Conservation (phyloP, 2,329 filamentous ascomycete species). For the Leptodontidium sp. region DNA sequence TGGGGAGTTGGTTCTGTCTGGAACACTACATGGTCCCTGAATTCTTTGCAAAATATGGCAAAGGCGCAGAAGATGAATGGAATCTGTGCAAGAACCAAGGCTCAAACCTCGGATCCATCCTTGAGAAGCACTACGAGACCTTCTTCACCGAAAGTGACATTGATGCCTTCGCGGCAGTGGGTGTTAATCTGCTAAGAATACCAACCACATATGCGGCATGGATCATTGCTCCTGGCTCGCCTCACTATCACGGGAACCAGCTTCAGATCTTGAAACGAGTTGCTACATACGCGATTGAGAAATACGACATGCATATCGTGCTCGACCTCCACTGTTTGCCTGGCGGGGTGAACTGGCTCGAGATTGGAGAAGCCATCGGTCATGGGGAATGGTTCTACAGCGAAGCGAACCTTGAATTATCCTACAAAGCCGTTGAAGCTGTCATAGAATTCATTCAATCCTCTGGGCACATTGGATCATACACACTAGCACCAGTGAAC, state of each 20-base stretch:
- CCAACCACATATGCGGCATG: constrained; percentile 10
- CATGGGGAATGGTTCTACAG: constrained; percentile 16
- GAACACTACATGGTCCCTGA: neutral
- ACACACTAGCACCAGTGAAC: constrained; percentile 10
- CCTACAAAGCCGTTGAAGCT: constrained; percentile 3
- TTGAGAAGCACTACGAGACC: neutral
- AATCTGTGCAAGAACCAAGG: constrained; percentile 4
- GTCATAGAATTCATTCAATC: constrained; percentile 13
- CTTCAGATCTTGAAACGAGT: constrained; percentile 8
- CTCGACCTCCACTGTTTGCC: constrained; percentile 11
- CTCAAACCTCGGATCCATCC: neutral
- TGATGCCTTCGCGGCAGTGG: constrained; percentile 1
- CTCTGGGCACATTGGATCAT: constrained; percentile 1
- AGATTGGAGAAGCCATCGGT: constrained; percentile 10
- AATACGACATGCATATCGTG: constrained; percentile 13
- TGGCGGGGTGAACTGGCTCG: constrained; percentile 8
- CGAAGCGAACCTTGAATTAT: constrained; percentile 6
- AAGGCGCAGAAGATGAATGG: neutral
- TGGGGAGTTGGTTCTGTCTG: neutral
- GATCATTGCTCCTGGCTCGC: neutral
- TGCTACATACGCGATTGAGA: constrained; percentile 9
- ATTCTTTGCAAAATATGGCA: neutral
- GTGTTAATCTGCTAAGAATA: constrained; percentile 4
- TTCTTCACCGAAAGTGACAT: neutral
- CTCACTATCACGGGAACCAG: constrained; percentile 7